Conservation (phyloP, 257 asterid genomes). For the Jacaranda mimosifolia region DNA sequence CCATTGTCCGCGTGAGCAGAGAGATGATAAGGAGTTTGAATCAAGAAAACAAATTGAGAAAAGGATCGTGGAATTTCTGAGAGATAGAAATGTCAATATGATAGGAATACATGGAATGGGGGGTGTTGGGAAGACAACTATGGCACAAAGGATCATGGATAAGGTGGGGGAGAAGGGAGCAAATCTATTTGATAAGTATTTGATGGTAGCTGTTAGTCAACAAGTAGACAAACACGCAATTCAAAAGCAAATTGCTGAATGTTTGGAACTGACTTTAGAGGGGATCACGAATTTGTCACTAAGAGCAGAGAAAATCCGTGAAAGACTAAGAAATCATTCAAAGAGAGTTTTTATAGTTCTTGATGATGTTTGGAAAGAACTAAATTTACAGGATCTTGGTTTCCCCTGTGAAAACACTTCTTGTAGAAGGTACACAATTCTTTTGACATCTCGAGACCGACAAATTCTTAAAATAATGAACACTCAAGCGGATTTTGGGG, state of each 20-base stretch:
- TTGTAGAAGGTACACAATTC: conserved; percentile 25
- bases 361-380: conserved; percentile 40
- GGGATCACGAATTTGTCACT: too few species aligned
- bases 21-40: not conserved
- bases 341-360: conserved; percentile 34
- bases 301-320: not conserved
- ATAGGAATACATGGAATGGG: not conserved
- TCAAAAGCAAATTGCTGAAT: not conserved
- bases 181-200: conserved; percentile 11
- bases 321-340: not conserved
- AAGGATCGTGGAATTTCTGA: not conserved
- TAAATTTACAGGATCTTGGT: conserved; percentile 28
- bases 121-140: not conserved
- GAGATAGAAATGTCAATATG: not conserved
- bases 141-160: not conserved
- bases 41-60: not conserved
- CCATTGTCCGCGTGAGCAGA: not conserved
- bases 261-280: not conserved
- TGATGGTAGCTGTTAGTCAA: conserved; percentile 9
- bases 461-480: too few species aligned
- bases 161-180: not conserved
- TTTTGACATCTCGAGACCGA: conserved; percentile 21
- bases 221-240: not conserved
- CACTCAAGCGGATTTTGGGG: not conserved
- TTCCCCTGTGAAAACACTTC: not conserved